These are phyloP conservation scores for Monilinia polystroma DNA, from an alignment of 2,329 filamentous ascomycete species.

Conservation along the genomic window DNA sequence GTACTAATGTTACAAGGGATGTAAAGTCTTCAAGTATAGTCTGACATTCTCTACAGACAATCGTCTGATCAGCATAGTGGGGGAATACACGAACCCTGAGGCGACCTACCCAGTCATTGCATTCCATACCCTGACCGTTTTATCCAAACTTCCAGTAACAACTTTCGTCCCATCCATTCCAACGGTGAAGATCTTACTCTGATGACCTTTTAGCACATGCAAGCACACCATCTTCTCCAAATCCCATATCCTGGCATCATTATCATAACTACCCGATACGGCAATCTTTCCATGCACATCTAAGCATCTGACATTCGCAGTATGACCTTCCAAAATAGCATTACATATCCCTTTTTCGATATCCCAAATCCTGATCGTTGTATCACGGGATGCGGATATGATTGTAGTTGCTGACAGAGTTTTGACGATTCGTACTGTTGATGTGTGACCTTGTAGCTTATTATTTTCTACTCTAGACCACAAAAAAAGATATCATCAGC, in stretches of 20 bases:
- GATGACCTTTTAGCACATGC: background rate
- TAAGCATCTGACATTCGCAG: conserved; percentile 8
- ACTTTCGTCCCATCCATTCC: conserved; percentile 90
- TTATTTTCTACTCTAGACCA: background rate
- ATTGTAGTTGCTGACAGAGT: conserved; percentile 3
- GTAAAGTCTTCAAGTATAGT: background rate
- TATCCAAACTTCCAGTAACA: conserved; percentile 90
- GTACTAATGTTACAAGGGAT: background rate
- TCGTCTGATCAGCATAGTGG: background rate
- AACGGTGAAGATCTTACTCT: background rate
- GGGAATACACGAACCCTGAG: background rate
- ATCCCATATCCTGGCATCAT: conserved; percentile 54
- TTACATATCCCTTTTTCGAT: conserved; percentile 18
- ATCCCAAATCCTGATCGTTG: conserved; percentile 23
- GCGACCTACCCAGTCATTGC: conserved; percentile 55
- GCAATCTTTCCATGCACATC: conserved; percentile 61
- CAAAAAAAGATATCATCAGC: background rate
- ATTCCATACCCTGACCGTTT: conserved; percentile 93
- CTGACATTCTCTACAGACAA: background rate
- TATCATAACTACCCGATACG: conserved; percentile 93
- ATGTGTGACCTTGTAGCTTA: background rate
- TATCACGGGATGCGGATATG: conserved; percentile 23
- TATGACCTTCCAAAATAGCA: conserved; percentile 21
- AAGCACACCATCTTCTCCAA: background rate
- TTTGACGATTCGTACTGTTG: background rate